phyloP scores from a whole-genome alignment of 306 rosid genomes.

The Cucumis sativus region DNA sequence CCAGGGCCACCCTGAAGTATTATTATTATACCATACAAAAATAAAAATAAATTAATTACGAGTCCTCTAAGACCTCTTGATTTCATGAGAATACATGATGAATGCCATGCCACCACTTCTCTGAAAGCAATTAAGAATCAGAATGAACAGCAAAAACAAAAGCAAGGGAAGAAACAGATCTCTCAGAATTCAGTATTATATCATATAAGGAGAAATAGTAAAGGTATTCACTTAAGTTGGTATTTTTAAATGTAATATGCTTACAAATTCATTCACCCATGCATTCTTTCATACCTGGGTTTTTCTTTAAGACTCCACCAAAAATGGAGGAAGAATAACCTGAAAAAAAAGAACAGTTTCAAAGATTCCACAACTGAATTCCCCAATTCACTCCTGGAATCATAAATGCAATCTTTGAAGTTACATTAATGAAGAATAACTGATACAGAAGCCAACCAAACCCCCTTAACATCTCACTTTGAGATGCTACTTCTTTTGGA shows the following conservation, averaged over 20 bases:
- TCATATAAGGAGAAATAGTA: neutral
- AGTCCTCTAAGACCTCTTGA: neutral
- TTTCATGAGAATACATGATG: neutral
- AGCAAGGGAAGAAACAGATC: neutral
- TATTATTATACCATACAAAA: too few relatives aligned
- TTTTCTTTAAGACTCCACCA: conserved; percentile 2
- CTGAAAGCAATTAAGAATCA: neutral
- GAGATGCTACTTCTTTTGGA: neutral
- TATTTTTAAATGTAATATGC: neutral
- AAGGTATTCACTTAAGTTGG: neutral
- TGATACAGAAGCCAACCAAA: neutral
- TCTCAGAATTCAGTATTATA: neutral
- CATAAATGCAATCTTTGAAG: conserved; percentile 1
- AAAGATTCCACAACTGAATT: neutral
- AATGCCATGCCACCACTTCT: neutral
- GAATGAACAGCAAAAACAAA: neutral
- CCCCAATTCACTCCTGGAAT: neutral
- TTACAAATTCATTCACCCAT: neutral
- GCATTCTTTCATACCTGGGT: conserved; percentile 6
- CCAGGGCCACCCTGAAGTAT: too few relatives aligned
- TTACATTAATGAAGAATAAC: neutral
- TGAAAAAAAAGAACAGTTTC: neutral
- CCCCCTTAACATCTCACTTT: neutral
- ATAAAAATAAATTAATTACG: too few relatives aligned
- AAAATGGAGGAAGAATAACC: conserved; percentile 3